Base-by-base conservation (phyloP, 495 filamentous ascomycete genomes). In the Aspergillus taichungensis region DNA sequence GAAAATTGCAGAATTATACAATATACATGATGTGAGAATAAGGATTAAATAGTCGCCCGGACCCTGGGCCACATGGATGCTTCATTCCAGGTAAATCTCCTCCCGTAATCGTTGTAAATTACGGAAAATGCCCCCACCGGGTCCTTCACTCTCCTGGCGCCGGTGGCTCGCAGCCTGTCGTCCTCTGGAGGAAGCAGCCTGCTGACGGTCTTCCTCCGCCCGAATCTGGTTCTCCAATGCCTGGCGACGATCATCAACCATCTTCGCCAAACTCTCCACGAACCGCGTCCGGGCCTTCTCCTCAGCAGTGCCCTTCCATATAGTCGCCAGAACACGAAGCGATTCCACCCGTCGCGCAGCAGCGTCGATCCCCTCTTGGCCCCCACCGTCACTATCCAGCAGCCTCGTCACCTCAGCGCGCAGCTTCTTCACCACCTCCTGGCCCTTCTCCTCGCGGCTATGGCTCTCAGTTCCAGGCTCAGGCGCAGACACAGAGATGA, bases 251-350 rank as follows among this genome's bases (percentile, higher is more conserved):
- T 77, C 76, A 13, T 77, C 74, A 37, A 81, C 74, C 34, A 76
- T 64, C 59, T 68, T 70, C 32, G 78, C 79, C 45, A 98, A 57
- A 40, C 77, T 73, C 46, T 96, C 89, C 39, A 98, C 81, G 57
- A 96, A 87, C 44, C 78, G 83, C 8, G 67, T 65, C 49, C 94
- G 72, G 27, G 88, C 88, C 58, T 84, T 90, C 52, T 95, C 92
- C 72, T 97, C 92, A 0, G 85, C 84, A 12, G 94, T 95, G 1
- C 88, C 88, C 56, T 86, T 89, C 87, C 94, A 97, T n/a, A 97
- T 80, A 9, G 63, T 62, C 10, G 77, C 75, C 51, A 95, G 67
- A 37, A 77, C 73, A 47, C 85, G 79, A 24, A 98, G 65, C 54
- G 82, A 76, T 52, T 83, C 78, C 12, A 97, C 78, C 9, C 87